phyloP scores from a whole-genome alignment of 352 stramenopile species.

The Pythium aquatile region DNA sequence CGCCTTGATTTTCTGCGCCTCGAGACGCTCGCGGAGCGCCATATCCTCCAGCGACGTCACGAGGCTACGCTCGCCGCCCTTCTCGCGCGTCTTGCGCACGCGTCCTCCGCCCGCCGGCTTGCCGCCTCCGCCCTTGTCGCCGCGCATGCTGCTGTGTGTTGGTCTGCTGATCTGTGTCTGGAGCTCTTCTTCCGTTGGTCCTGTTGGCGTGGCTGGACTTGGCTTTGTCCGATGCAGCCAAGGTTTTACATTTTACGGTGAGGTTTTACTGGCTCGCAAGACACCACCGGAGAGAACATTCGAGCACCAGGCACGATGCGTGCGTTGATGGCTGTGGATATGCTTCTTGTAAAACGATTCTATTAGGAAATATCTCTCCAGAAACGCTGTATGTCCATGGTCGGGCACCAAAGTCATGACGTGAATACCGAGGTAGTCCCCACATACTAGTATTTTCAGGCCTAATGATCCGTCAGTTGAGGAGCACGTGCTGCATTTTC shows the following conservation, averaged over 20 bases:
- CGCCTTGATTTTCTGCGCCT: conserved; percentile 68
- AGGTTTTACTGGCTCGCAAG: conserved; percentile 22
- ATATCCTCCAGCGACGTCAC: conserved; percentile 87
- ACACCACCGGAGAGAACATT: conserved; percentile 22
- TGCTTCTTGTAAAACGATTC: no score
- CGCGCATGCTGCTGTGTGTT: conserved; percentile 34
- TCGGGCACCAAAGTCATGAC: no score
- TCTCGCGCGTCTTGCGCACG: conserved; percentile 56
- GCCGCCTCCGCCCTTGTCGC: conserved; percentile 45
- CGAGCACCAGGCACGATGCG: not conserved
- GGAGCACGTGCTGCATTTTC: no score
- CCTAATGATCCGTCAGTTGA: no score
- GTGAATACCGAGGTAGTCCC: no score
- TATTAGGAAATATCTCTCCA: no score
- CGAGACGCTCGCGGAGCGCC: conserved; percentile 61
- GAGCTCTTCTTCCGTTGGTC: conserved; percentile 11
- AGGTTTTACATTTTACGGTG: conserved; percentile 24
- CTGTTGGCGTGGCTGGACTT: conserved; percentile 10
- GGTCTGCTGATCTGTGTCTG: not conserved
- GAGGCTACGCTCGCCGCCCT: conserved; percentile 72
- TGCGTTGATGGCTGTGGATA: no score
- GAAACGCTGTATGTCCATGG: no score
- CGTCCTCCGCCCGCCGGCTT: conserved; percentile 47
- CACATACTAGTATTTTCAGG: no score
- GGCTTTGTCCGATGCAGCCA: not conserved